Base-by-base conservation (phyloP, 2,329 filamentous ascomycete genomes). In the Septoria petroselini region DNA sequence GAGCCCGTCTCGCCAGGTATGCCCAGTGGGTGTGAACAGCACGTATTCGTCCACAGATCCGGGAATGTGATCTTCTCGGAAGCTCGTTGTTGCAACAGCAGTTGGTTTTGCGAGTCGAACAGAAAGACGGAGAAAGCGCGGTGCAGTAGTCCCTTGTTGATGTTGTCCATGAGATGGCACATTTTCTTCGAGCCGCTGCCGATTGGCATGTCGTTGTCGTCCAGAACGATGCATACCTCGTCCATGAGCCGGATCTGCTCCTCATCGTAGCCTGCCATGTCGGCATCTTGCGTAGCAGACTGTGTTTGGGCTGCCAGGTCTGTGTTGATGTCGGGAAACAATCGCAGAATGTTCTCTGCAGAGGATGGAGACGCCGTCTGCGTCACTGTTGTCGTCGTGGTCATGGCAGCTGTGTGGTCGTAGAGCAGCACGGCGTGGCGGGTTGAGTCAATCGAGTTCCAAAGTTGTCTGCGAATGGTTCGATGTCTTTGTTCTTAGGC, bases 11-110 rank as follows among this genome's bases (percentile, higher is more conserved):
- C 93, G 58, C 86, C 85, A 7, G 93, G 87, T 59, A 96, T 86
- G 48, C 88, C 88, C 54, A 98, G 80, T 4, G 93, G 93, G 72
- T 98, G 93, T 31, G 93, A 98, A 78, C 93, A 98, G 80, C 93
- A 98, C 25, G 93, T 98, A 74, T 98, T 98, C 58, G 93, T 98
- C 93, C 93, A 98, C 85, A 96, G 91, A 69, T 95, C 89, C n/a
- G 93, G 91, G 74, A 98, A 98, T 5, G 93, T 98, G 68, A 98
- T 98, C 78, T 98, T 98, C 76, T 97, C 91, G 33, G 84, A 76
- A 21, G 93, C 93, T 60, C 93, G 87, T 76, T 97, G 93, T 74
- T 98, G 93, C 43, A 98, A 83, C 37, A 98, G 85, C 53, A 97
- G 78, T 63, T 90, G 86, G 71, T 96, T 94, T 68, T 93, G 80